Base-by-base conservation (phyloP, 2,329 filamentous ascomycete genomes). In the Zasmidium cellare region DNA sequence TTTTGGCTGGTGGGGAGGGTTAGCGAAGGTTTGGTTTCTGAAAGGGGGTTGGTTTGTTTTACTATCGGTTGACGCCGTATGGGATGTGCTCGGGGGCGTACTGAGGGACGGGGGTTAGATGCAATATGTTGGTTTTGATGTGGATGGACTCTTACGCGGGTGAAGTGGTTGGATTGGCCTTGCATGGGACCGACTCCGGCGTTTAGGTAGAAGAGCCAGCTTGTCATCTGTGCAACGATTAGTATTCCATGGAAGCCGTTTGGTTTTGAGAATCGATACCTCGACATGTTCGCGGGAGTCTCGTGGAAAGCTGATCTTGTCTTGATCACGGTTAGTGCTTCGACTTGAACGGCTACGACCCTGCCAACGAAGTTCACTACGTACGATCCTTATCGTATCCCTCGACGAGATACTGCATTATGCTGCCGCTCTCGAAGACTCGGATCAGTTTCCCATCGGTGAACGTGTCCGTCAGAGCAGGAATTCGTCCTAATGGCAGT, bases 71-170 rank as follows among this genome's bases (percentile, higher is more conserved):
- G 16, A 56, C 48, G 41, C 88, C 91, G 72, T 96, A 96, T 69
- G 87, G 80, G 67, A 96, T 93, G 72, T 84, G 86, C 72, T 92
- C 88, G 2, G 90, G 89, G 1, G 91, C 91, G 69, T 96, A 96
- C 56, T 52, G 46, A 7, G 44, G 23, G 25, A 19, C 23, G 44
- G n/a, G n/a, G n/a, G n/a, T n/a, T n/a, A n/a, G n/a, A n/a, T n/a
- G n/a, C n/a, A n/a, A n/a, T n/a, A n/a, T n/a, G n/a, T n/a, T n/a
- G n/a, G n/a, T n/a, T n/a, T n/a, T n/a, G n/a, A n/a, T n/a, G n/a
- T n/a, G n/a, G n/a, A n/a, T n/a, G n/a, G n/a, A n/a, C n/a, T 51
- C 31, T 11, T 31, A 53, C 50, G 22, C 90, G 84, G 49, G 78
- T 79, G 75, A 96, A 96, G 76, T 96, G 91, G 74, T 94, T 92